phyloP scores from a whole-genome alignment of 2,329 filamentous ascomycete genomes.

The Metarhizium rileyi region DNA sequence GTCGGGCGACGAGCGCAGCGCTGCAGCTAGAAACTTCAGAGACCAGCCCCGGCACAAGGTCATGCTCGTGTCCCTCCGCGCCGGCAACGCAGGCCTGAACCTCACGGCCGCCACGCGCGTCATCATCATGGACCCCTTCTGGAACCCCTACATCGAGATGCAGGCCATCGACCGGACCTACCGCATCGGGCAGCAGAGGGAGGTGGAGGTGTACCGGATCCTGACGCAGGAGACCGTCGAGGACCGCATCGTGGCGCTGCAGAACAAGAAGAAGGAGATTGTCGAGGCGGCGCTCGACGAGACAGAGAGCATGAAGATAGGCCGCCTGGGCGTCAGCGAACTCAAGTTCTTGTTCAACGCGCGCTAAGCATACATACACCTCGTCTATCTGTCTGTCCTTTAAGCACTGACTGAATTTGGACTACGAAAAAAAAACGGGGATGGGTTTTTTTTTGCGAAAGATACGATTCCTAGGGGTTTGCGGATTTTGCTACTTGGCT shows the following conservation, averaged over 20 bases:
- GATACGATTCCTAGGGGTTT: no score
- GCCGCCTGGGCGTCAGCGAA: conserved; percentile 55
- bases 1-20: conserved; percentile 57
- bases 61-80: conserved; percentile 72
- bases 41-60: conserved; percentile 56
- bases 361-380: background rate
- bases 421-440: background rate
- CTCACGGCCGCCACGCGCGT: conserved; percentile 74
- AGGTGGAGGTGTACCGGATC: conserved; percentile 73
- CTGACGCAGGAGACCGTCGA: conserved; percentile 73
- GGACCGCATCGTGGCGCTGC: conserved; percentile 71
- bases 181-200: conserved; percentile 68
- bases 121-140: conserved; percentile 87
- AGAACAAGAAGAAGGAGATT: conserved; percentile 67
- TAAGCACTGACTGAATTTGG: background rate
- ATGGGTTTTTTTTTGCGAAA: no score
- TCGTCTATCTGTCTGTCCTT: background rate
- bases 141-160: conserved; percentile 89
- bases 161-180: conserved; percentile 87
- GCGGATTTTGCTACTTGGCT: background rate
- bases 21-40: conserved; percentile 56
- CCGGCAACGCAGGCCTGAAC: conserved; percentile 79
- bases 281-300: conserved; percentile 77
- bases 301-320: conserved; percentile 54
- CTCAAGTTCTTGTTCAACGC: conserved; percentile 57